A percentile compares a stretch with the other conserved stretches of the same genome.
phyloP scores from a whole-genome alignment of 495 filamentous ascomycete genomes.

The Echria macrotheca region DNA sequence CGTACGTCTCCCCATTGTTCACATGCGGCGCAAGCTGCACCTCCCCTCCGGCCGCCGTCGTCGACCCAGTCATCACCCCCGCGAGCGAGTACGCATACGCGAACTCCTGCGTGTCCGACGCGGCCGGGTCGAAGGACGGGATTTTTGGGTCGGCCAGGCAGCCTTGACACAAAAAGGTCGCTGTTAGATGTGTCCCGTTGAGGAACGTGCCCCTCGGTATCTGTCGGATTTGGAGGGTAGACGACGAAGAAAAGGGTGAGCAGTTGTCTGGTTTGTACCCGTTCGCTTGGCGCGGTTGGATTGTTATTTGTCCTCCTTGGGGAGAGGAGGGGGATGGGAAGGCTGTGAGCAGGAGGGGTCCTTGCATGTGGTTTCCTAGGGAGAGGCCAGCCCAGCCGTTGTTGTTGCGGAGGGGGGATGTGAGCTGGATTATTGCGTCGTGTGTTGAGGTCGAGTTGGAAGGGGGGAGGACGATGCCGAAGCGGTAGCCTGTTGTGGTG shows the following conservation, averaged over 20 bases:
- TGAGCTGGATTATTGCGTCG: constrained; percentile 29
- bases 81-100: constrained; percentile 15
- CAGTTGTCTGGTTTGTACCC: constrained; percentile 10
- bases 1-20: constrained; percentile 14
- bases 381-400: constrained; percentile 24
- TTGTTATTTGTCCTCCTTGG: no score
- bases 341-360: constrained; percentile 17
- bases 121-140: constrained; percentile 15
- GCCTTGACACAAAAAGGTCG: constrained; percentile 24
- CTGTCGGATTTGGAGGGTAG: constrained; percentile 11
- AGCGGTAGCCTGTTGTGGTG: constrained; percentile 16
- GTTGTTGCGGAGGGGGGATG: constrained; percentile 13
- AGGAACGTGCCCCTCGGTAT: constrained; percentile 18
- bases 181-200: constrained; percentile 21
- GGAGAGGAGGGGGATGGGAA: constrained; percentile 17
- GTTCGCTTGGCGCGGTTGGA: constrained; percentile 11
- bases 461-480: constrained; percentile 24
- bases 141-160: constrained; percentile 12
- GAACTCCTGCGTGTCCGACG: background rate
- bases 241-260: constrained; percentile 7
- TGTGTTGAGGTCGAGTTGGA: background rate
- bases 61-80: constrained; percentile 9
- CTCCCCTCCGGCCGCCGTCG: constrained; percentile 14
- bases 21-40: constrained; percentile 16
- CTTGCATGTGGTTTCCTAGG: constrained; percentile 18